Evolutionary conservation across 148 eudicot genomes (phyloP).

Genomic region (Rhododendron mucronatum): DNA sequence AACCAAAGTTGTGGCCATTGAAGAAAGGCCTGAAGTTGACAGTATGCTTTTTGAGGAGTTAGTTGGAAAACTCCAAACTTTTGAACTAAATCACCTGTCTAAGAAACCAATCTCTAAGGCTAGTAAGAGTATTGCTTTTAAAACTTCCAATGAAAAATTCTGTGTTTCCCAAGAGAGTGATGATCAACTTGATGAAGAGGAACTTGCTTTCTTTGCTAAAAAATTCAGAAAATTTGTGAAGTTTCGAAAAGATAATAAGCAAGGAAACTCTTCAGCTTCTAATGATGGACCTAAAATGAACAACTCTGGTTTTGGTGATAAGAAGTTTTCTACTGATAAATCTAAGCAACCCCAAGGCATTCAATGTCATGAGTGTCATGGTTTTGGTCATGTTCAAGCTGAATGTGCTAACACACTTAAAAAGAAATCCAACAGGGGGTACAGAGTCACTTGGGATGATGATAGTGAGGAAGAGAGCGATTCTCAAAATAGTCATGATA

Average conservation of each 20-base stretch:
- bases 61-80: no score
- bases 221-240: background rate
- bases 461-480: background rate
- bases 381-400: background rate
- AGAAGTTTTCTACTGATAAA: background rate
- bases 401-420: background rate
- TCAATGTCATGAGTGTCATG: background rate
- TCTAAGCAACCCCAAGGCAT: background rate
- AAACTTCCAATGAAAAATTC: no score
- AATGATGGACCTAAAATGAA: no score
- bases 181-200: background rate
- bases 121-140: no score
- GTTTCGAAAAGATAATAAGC: no score
- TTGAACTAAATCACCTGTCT: no score
- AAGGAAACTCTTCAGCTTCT: no score
- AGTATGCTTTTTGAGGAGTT: no score
- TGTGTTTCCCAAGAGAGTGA: background rate
- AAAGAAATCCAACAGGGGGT: background rate
- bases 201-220: background rate
- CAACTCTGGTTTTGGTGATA: background rate
- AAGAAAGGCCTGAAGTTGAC: no score
- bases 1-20: no score
- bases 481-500: background rate
- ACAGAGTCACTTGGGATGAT: no score
- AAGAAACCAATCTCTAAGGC: no score